Conservation (phyloP, 306 rosid genomes). For the Pyrus communis region DNA sequence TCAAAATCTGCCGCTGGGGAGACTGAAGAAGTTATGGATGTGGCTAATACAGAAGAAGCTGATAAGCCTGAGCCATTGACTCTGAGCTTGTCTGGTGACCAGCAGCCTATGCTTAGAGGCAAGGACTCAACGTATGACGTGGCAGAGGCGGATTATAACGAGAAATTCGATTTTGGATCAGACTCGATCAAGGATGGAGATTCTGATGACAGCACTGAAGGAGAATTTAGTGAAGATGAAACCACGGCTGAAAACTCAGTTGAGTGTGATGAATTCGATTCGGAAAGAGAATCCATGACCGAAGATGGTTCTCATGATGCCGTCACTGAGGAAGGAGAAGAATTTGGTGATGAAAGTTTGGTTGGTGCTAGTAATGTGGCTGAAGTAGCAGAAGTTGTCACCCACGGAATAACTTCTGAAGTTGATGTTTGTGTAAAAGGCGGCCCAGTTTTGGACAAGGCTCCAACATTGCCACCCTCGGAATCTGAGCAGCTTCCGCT, state of each 20-base stretch:
- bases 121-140: neutral
- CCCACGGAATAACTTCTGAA: neutral
- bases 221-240: neutral
- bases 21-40: neutral
- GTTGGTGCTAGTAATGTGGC: neutral
- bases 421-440: neutral
- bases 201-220: neutral
- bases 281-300: neutral
- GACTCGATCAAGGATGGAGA: neutral
- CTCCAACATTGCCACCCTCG: constrained; percentile 6
- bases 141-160: neutral
- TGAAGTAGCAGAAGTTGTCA: neutral
- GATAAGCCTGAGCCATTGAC: neutral
- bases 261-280: neutral
- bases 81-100: neutral
- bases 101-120: neutral
- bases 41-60: constrained; percentile 1
- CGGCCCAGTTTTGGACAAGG: neutral
- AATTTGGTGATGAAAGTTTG: neutral
- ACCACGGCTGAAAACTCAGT: neutral
- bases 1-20: neutral
- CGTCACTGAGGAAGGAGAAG: neutral
- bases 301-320: neutral
- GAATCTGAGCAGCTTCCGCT: constrained; percentile 12
- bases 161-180: constrained; percentile 18